Percentiles rank a stretch among this genome's conserved stretches.
phyloP scores from a whole-genome alignment of 2,329 filamentous ascomycete species.

The Teratosphaeriaceae sp. region DNA sequence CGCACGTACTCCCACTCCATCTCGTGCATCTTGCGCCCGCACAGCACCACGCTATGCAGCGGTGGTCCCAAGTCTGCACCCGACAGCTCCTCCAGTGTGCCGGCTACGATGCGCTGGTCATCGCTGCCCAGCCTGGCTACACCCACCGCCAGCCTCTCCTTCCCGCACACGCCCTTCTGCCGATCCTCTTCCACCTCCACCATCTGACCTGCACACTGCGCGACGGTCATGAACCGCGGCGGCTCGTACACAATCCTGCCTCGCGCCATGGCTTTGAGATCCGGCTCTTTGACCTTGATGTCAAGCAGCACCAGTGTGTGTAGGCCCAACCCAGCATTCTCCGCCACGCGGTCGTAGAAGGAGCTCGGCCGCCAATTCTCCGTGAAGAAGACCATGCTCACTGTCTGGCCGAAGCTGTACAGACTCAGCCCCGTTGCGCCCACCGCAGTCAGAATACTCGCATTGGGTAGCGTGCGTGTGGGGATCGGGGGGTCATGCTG shows the following conservation, averaged over 20 bases:
- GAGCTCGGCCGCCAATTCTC: slow-evolving; percentile 88
- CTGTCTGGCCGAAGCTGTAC: slow-evolving; percentile 99
- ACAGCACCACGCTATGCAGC: slow-evolving; percentile 80
- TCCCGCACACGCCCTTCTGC: slow-evolving; percentile 64
- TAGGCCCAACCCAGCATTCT: slow-evolving; percentile 77
- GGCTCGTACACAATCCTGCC: slow-evolving; percentile 59
- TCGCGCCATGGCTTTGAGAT: slow-evolving; percentile 79
- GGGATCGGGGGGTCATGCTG: slow-evolving; percentile 77
- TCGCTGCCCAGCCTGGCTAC: slow-evolving; percentile 80
- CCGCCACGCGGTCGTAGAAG: slow-evolving; percentile 88
- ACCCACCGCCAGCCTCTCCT: slow-evolving; percentile 81
- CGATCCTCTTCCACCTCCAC: slow-evolving; percentile 63
- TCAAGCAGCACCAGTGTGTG: slow-evolving; percentile 91
- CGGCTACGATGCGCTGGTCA: slow-evolving; percentile 81
- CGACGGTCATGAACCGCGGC: slow-evolving; percentile 72
- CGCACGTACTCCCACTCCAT: slow-evolving; percentile 83
- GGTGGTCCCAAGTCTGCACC: slow-evolving; percentile 73
- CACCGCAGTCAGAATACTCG: slow-evolving; percentile 92
- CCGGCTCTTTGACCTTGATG: slow-evolving; percentile 98
- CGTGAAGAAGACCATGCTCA: slow-evolving; percentile 98
- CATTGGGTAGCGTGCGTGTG: slow-evolving; percentile 80
- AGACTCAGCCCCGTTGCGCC: slow-evolving; percentile 88
- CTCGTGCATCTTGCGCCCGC: slow-evolving; percentile 82
- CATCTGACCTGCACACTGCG: slow-evolving; percentile 75
- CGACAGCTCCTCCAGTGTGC: slow-evolving; percentile 75